Evolutionary conservation across 495 filamentous ascomycete species (phyloP).

Genomic region (Tricharina praecox): DNA sequence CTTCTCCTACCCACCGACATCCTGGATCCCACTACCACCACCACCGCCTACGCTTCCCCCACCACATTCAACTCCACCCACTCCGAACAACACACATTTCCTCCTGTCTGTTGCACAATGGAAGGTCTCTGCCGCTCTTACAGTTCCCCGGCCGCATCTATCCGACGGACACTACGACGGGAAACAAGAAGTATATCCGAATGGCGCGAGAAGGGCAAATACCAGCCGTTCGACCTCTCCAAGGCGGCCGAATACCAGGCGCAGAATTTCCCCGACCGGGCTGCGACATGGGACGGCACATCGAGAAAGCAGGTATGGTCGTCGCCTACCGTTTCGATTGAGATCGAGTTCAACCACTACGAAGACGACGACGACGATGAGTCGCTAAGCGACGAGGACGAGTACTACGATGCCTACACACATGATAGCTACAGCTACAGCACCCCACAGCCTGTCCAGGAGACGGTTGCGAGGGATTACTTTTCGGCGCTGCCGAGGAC

Average conservation of each 20-base stretch:
- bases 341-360: not conserved
- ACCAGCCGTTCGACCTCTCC: constrained; percentile 3
- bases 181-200: constrained; percentile 2
- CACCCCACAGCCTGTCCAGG: not conserved
- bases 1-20: not conserved
- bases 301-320: not conserved
- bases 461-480: not conserved
- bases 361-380: not conserved
- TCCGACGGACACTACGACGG: constrained; percentile 1
- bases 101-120: constrained; percentile 4
- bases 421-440: not conserved
- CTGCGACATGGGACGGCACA: not conserved
- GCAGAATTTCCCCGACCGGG: not conserved
- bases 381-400: not conserved
- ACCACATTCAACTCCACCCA: no score
- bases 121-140: constrained; percentile 1
- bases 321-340: not conserved
- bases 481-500: not conserved
- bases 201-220: constrained; percentile 1
- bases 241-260: not conserved
- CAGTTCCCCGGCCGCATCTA: not conserved
- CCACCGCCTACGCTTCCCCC: no score
- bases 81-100: no score
- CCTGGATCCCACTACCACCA: not conserved
- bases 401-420: not conserved